These are phyloP conservation scores for Mucor lusitanicus DNA, from an alignment of 371 early-diverging fungal species.

Conservation along the genomic window DNA sequence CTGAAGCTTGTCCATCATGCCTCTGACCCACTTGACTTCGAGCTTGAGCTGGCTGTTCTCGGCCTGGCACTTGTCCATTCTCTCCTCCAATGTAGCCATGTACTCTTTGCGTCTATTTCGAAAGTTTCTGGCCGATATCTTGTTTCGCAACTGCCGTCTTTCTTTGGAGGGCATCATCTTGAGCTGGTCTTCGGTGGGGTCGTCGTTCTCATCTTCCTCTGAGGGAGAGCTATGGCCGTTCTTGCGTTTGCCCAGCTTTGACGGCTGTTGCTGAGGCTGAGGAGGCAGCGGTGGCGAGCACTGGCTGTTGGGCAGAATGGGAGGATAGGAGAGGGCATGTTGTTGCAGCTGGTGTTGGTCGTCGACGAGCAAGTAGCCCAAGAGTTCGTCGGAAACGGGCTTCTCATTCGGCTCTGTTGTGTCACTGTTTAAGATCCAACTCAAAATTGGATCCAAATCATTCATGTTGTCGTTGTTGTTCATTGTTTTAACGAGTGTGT, in stretches of 20 bases:
- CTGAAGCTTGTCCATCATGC: constrained; percentile 28
- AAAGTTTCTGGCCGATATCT: constrained; percentile 34
- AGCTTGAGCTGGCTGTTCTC: constrained; percentile 22
- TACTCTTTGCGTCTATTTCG: constrained; percentile 31
- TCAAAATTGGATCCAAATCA: constrained; percentile 11
- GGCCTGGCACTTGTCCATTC: constrained; percentile 15
- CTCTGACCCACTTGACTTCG: constrained; percentile 28
- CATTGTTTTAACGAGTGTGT: not conserved
- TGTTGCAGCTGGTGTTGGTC: not conserved
- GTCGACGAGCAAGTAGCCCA: constrained; percentile 2
- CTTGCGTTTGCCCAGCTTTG: not conserved
- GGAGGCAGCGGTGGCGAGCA: not conserved
- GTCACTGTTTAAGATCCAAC: constrained; percentile 12
- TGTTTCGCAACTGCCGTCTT: constrained; percentile 25
- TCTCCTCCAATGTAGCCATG: constrained; percentile 18
- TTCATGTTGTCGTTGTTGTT: not conserved
- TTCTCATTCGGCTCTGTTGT: not conserved
- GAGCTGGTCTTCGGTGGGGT: constrained; percentile 16
- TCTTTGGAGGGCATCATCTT: constrained; percentile 27
- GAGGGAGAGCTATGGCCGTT: not conserved
- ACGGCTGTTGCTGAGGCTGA: not conserved
- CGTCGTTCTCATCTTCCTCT: constrained; percentile 24
- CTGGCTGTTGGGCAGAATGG: not conserved
- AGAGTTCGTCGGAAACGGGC: constrained; percentile 5
- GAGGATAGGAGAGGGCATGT: not conserved